Evolutionary conservation across 805 yeast species (phyloP), one percentile per base, ranked within the genome.

Genomic region (Candida fluviatilis): DNA sequence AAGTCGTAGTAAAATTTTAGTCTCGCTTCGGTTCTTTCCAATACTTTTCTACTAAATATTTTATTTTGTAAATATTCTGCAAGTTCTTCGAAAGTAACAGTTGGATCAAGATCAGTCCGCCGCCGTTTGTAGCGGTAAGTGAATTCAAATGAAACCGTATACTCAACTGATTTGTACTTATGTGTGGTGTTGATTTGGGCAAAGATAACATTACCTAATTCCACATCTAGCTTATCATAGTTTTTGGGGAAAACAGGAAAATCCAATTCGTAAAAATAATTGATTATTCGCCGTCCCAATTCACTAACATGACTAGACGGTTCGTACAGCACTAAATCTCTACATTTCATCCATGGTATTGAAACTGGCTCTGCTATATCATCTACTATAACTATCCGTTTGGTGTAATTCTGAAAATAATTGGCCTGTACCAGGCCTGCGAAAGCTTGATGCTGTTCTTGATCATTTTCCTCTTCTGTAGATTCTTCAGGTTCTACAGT

Each of bases 91-190:
- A 23, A 33, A 4, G 27, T 23, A 3, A 33, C 35, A 13, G 14
- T 13, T 6, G 27, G 28, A 33, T 33, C 35, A 6, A 33, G 13
- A n/a, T 23, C 29, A 4, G 18, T 21, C 10, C 24, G 27, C 11
- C 8, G 6, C 4, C 28, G 27, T 16, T 33, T 33, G 28, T 4
- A 21, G 6, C 12, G n/a, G 18, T 33, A 33, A 7, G 24, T 24
- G 17, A 33, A 33, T 5, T 33, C 35, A 23, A 33, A 33, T n/a
- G 7, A 21, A n/a, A 33, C 16, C 4, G 5, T n/a, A 16, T 33
- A 33, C 5, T 15, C 21, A 13, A 21, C 7, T 23, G 29, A 26
- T 13, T 12, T 26, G 13, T 26, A 12, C 13, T 6, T 26, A 13
- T 26, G 29, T 5, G 13, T 7, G 13, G 29, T 26, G 7, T 10